Evolutionary conservation across 768 basidiomycete species (phyloP), one percentile per base, ranked within the genome.

Genomic region (Arthromyces matolae): DNA sequence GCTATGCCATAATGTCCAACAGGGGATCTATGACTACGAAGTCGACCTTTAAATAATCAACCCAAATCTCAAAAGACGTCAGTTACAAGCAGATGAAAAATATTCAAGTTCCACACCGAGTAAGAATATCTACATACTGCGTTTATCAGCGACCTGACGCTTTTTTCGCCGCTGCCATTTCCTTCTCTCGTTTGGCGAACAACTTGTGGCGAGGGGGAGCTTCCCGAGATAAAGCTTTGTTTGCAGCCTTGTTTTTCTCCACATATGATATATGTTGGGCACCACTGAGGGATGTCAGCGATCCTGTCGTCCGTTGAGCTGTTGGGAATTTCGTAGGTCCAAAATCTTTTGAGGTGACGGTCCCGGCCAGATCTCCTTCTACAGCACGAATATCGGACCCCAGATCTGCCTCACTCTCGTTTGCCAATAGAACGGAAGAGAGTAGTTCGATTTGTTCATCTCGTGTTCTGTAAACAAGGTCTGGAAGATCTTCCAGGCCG

Each of bases 401-500:
- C 41, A 93, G 79, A 58, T 93, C 91, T 13, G 90, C 92, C 58
- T 87, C 90, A 55, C 81, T 84, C 63, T 96, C 95, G 65, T 89
- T 92, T 25, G 93, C 89, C 52, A 93, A 75, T 16, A 98, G 75
- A 14, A 98, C 94, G 5, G 89, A 86, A 49, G 89, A 87, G n/a
- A 99, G 77, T 14, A 99, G 81, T 64, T 97, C 95, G 50, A 98
- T 95, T 70, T 98, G 95, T 61, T 96, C 90, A 58, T 92, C 84
- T 60, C 81, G 80, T 32, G 89, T 91, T 60, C 80, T 83, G 72
- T 95, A 99, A 41, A 97, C 96, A 43, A 98, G 77, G 60, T 93
- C 88, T 3, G 87, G 83, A 54, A 93, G 76, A 34, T 78, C 74
- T 49, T 95, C 86, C 22, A 98, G 75, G 8, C 96, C 96, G 53